Evolutionary conservation across 192 early-diverging fungal genomes (phyloP).

Genomic region (Umbelopsis sp.): DNA sequence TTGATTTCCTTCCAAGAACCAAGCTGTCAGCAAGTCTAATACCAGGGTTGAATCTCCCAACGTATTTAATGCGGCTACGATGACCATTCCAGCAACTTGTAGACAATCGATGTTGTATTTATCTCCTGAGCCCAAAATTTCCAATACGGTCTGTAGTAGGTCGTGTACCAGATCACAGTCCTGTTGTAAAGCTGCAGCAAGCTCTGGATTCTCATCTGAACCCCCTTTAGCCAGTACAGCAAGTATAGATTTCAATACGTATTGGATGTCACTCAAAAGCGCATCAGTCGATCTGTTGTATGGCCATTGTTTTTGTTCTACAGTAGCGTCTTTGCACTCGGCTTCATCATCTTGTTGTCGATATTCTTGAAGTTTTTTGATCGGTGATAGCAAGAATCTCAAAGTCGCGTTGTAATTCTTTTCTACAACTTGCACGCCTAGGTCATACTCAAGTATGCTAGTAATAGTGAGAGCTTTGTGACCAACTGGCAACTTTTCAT

Average conservation of each 20-base stretch:
- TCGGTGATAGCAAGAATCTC: conserved; percentile 15
- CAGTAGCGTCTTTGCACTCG: neutral
- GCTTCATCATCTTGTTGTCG: neutral
- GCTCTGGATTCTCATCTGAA: neutral
- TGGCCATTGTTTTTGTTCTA: neutral
- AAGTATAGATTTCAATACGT: conserved; percentile 39
- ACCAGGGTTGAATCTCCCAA: conserved; percentile 12
- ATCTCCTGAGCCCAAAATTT: conserved; percentile 16
- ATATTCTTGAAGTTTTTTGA: neutral
- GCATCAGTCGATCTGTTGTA: conserved; percentile 12
- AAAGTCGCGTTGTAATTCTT: conserved; percentile 25
- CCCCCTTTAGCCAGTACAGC: conserved; percentile 31
- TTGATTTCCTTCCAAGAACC: conserved; percentile 30
- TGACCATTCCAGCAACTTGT: conserved; percentile 43
- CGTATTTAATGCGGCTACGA: conserved; percentile 36
- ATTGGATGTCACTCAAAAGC: conserved; percentile 37
- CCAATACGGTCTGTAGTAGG: conserved; percentile 23
- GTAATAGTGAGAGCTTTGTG: conserved; percentile 48
- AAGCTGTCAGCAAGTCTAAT: conserved; percentile 17
- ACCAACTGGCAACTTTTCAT: conserved; percentile 3
- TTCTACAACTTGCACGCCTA: conserved; percentile 33
- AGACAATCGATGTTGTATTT: conserved; percentile 39
- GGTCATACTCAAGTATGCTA: conserved; percentile 42
- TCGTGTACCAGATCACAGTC: conserved; percentile 11
- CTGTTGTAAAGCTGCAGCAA: neutral